phyloP scores from a whole-genome alignment of 2,329 filamentous ascomycete species.

The Didymella sp. region DNA sequence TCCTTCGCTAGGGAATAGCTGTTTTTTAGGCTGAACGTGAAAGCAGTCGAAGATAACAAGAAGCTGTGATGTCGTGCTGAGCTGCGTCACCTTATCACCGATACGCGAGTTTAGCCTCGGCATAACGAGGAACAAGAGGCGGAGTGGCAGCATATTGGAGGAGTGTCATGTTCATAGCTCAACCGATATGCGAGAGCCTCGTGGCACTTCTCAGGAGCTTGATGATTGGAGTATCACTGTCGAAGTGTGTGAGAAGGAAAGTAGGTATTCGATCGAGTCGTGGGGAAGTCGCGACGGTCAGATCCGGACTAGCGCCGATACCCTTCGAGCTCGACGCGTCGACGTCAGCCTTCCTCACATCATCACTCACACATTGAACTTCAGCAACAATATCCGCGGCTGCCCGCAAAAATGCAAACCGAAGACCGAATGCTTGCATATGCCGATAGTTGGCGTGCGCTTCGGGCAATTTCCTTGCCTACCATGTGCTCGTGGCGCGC shows the following conservation, averaged over 20 bases:
- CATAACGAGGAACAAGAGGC: neutral
- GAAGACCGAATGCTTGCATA: neutral
- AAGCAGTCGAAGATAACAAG: neutral
- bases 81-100: conserved; percentile 20
- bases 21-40: neutral
- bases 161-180: neutral
- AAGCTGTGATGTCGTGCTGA: conserved; percentile 12
- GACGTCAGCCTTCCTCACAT: conserved; percentile 5
- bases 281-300: neutral
- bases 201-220: neutral
- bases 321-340: neutral
- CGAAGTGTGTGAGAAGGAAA: neutral
- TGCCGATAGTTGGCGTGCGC: neutral
- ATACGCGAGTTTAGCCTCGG: conserved; percentile 25
- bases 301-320: neutral
- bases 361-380: neutral
- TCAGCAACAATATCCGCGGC: neutral
- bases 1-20: neutral
- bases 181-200: neutral
- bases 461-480: neutral
- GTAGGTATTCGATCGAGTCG: neutral
- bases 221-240: too few relatives aligned
- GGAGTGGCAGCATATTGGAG: neutral
- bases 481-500: neutral
- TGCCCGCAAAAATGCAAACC: neutral